A percentile compares a stretch with the other conserved stretches of the same genome.
These are phyloP conservation scores for Suillus ampliporus DNA, from an alignment of 768 basidiomycete genomes.

Conservation along the genomic window DNA sequence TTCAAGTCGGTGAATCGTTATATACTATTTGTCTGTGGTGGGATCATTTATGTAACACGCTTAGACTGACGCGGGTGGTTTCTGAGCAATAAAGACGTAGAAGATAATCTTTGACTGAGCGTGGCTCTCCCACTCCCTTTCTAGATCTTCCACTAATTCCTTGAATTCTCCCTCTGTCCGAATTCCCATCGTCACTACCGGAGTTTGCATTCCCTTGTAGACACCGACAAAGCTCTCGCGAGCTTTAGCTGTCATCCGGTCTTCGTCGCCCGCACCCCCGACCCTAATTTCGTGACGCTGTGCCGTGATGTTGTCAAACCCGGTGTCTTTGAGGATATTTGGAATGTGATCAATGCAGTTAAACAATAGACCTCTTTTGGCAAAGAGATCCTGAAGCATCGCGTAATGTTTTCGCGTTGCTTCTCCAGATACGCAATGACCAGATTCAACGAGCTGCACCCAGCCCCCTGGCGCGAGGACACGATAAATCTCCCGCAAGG, in stretches of 20 bases:
- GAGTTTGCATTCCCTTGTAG: not conserved
- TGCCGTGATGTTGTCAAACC: not conserved
- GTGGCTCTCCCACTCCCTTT: conserved; percentile 3
- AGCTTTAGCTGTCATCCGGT: not conserved
- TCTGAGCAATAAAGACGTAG: not conserved
- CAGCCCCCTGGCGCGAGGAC: conserved; percentile 40
- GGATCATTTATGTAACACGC: no score
- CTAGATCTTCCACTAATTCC: not conserved
- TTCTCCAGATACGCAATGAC: conserved; percentile 8
- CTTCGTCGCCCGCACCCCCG: not conserved
- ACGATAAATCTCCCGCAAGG: conserved; percentile 34
- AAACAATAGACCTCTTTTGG: conserved; percentile 2
- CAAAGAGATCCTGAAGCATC: conserved; percentile 4
- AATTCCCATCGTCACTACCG: conserved; percentile 5
- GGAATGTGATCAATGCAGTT: conserved; percentile 3
- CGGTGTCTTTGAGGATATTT: not conserved
- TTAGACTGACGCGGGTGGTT: not conserved
- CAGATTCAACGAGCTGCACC: conserved; percentile 38
- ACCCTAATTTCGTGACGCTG: not conserved
- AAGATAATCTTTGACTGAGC: not conserved
- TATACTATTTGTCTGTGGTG: no score
- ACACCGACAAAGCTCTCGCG: not conserved
- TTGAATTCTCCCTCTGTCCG: not conserved
- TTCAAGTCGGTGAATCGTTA: no score
- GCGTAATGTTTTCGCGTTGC: not conserved